Conservation (phyloP, 2,329 filamentous ascomycete species). For the Exophiala sideris region DNA sequence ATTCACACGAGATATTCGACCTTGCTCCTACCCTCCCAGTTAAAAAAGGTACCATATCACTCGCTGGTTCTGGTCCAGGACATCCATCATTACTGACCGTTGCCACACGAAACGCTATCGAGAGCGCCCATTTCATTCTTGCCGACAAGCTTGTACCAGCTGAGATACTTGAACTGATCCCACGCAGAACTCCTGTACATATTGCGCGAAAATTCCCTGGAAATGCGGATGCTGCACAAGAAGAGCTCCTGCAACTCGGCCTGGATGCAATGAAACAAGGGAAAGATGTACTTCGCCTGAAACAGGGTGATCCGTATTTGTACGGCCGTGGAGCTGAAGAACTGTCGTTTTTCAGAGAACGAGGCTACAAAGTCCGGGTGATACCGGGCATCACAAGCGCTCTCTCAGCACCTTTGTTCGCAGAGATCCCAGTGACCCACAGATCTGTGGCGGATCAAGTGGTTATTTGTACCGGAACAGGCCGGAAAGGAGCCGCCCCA, state of each 20-base stretch:
- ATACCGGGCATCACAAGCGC: conserved; percentile 89
- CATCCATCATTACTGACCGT: conserved; percentile 88
- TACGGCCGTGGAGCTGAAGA: conserved; percentile 96
- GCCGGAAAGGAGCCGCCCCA: conserved; percentile 79
- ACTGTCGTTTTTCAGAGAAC: conserved; percentile 72
- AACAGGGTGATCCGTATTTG: conserved; percentile 95
- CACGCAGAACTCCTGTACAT: conserved; percentile 79
- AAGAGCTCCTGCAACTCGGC: conserved; percentile 78
- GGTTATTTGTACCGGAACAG: conserved; percentile 93
- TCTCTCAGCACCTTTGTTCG: conserved; percentile 82
- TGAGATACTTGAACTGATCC: conserved; percentile 82
- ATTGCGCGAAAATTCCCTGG: conserved; percentile 98
- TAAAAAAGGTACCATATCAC: conserved; percentile 67
- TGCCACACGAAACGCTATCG: conserved; percentile 47
- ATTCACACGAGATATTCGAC: conserved; percentile 30
- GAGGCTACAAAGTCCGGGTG: conserved; percentile 69
- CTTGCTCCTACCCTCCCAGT: conserved; percentile 11
- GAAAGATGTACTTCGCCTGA: conserved; percentile 79
- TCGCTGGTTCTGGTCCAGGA: conserved; percentile 89
- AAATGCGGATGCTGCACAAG: conserved; percentile 89
- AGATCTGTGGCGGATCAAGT: conserved; percentile 88
- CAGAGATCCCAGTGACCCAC: conserved; percentile 82
- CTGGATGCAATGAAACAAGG: conserved; percentile 66
- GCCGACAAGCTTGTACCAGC: conserved; percentile 62
- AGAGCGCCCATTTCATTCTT: conserved; percentile 47